Evolutionary conservation across 441 rosid genomes (phyloP), one percentile per base, ranked within the genome.

Genomic region (Euphorbia celastroides): DNA sequence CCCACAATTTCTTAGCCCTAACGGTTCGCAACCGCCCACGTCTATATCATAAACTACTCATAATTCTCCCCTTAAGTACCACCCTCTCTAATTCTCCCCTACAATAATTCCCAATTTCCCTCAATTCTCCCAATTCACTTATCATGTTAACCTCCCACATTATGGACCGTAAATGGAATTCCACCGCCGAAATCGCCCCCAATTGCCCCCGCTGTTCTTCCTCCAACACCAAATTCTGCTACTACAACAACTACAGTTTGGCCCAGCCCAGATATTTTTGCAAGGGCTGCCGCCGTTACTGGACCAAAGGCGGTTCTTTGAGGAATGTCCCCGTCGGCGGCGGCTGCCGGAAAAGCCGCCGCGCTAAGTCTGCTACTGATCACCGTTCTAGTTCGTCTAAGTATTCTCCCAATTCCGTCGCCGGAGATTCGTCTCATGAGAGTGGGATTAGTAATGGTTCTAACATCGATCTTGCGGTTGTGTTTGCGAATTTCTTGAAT

Each of bases 171-270:
- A 74, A 50, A 25, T 80, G 84, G 83, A 79, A 68, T 31, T 1
- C 79, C 73, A 48, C 55, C 20, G 44, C 22, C 6, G 83, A 83
- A 41, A 5, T 65, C 22, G 84, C 88, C 16, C 88, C 90, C 2
- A 77, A 69, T 36, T 86, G 90, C 64, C 90, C 90, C 14, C 90
- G 90, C 7, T 86, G 90, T 55, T 78, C 88, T 11, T 86, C 90
- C 42, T 16, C 86, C 31, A 78, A 83, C 76, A 85, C 90, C 32
- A 85, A 85, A 56, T 85, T 85, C 67, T 85, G 89, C 64, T 85
- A 85, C 74, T 85, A 83, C 81, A 85, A 85, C 64, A 85, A 85
- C 77, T 85, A 85, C 22, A 85, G 90, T 78, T 62, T 85, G 74
- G 79, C 86, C 0, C 90, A 85, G 83, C 90, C 87, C 2, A 73